Base-by-base conservation (phyloP, 352 stramenopile species). In the Globisporangium heterothallicum region DNA sequence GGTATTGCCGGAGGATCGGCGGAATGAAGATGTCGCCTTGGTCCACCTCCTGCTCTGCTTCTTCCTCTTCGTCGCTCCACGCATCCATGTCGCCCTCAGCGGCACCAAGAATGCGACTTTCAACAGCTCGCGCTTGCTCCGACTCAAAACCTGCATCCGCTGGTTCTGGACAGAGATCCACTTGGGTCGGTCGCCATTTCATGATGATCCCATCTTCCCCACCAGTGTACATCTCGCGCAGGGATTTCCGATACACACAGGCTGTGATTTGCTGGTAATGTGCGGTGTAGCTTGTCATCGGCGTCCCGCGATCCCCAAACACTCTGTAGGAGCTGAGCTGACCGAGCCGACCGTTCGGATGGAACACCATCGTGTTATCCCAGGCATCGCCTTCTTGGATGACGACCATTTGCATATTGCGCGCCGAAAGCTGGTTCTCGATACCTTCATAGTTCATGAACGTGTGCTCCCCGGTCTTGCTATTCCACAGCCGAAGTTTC, bases 371-470 rank as follows among this genome's bases (percentile, higher is more conserved):
- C 45, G 77, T 81, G 34, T 65, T 74, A 7, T 74, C 56, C 47
- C 54, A 66, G 13, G 72, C 75, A 14, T 64, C 62, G 16, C 53
- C 71, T 60, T 88, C 78, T 58, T 88, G 77, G 1, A 77, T 66
- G 14, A 87, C 50, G 4, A 72, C 75, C 59, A 88, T 77, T 53
- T 84, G 72, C 21, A 85, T 49, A 48, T 66, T 72, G 7, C 71
- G 68, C 8, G 64, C 34, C 25, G 68, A 64, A 27, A 73, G 40
- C 4, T 61, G 44, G 43, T 59, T 70, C 6, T 53, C 38, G 0
- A 78, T 56, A 6, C 63, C 58, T 46, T 78, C 59, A 56, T 88
- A 91, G 32, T 88, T 82, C 49, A 83, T 72, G 61, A 91, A 91
- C 42, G 79, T 49, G 59, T 91, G 71, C 19, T 74, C 72, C 10